Percentiles rank a stretch among this genome's conserved stretches.
These are phyloP conservation scores for Pilobolus umbonatus DNA, from an alignment of 192 early-diverging fungal genomes.

Conservation along the genomic window DNA sequence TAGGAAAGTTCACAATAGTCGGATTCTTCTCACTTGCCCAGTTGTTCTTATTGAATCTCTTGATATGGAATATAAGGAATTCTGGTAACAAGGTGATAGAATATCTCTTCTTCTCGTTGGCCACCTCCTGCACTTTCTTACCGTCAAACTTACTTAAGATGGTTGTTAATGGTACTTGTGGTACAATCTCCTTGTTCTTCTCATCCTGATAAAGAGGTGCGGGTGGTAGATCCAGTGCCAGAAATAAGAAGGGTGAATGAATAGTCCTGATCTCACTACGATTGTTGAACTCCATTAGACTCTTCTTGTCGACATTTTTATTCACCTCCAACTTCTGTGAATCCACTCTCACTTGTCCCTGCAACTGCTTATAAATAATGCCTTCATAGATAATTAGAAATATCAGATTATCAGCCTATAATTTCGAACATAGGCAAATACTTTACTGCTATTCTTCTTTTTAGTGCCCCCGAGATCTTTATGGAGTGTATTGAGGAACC, in stretches of 20 bases:
- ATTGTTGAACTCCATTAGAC: constrained; percentile 36
- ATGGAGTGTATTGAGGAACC: constrained; percentile 92
- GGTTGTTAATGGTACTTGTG: constrained; percentile 80
- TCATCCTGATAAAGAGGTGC: constrained; percentile 89
- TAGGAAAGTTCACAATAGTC: constrained; percentile 94
- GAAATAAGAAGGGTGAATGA: constrained; percentile 73
- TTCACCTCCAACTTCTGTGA: constrained; percentile 52
- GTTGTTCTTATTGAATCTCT: constrained; percentile 83
- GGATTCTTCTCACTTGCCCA: constrained; percentile 89
- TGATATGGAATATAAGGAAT: constrained; percentile 89
- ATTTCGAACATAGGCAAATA: neutral
- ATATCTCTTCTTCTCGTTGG: constrained; percentile 61
- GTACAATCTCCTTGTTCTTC: constrained; percentile 80
- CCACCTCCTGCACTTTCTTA: constrained; percentile 52
- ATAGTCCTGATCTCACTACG: constrained; percentile 50
- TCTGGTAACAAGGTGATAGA: constrained; percentile 71
- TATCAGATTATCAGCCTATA: neutral
- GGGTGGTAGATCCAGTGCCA: constrained; percentile 87
- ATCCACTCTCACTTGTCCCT: constrained; percentile 78
- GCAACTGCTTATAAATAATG: constrained; percentile 78
- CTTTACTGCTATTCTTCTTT: constrained; percentile 63
- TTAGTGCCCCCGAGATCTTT: constrained; percentile 75
- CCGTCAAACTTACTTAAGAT: constrained; percentile 88
- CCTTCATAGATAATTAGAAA: constrained; percentile 2
- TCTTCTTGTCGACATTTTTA: constrained; percentile 33